Percentiles rank a stretch among this genome's conserved stretches.
Conservation (phyloP, 2,329 filamentous ascomycete genomes). For the Botrytis cinerea region DNA sequence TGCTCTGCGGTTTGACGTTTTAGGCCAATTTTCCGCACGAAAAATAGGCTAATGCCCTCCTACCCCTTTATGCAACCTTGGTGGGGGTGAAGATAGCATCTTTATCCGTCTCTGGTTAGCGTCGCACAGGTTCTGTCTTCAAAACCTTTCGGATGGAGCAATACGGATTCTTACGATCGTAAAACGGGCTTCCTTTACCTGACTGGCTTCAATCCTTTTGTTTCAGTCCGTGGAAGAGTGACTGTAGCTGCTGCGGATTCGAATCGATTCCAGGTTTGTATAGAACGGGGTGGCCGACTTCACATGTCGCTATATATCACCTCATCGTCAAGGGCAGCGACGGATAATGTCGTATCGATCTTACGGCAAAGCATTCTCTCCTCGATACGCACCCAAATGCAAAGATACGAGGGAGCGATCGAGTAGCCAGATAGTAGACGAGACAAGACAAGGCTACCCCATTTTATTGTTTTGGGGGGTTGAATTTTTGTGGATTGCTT, state of each 20-base stretch:
- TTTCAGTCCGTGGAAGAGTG: slow-evolving; percentile 10
- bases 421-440: neutral
- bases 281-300: neutral
- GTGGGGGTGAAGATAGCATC: slow-evolving; percentile 17
- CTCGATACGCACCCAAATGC: neutral
- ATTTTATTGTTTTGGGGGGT: neutral
- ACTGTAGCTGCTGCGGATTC: slow-evolving; percentile 1
- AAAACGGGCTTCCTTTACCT: slow-evolving; percentile 12
- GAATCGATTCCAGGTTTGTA: neutral
- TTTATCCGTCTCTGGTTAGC: slow-evolving; percentile 5
- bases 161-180: neutral
- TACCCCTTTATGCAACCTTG: slow-evolving; percentile 25
- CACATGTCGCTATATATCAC: slow-evolving; percentile 7
- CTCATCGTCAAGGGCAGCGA: slow-evolving; percentile 14
- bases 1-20: slow-evolving; percentile 20
- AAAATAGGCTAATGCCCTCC: slow-evolving; percentile 17
- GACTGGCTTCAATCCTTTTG: slow-evolving; percentile 12
- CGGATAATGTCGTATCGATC: slow-evolving; percentile 12
- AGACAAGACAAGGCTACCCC: slow-evolving; percentile 7
- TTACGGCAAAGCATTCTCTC: neutral
- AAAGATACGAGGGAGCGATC: slow-evolving; percentile 16
- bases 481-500: neutral
- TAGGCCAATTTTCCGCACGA: slow-evolving; percentile 12
- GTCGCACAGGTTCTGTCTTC: neutral
- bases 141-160: slow-evolving; percentile 19